Evolutionary conservation across 108 stramenopile species (phyloP).

Genomic region (Epithemia pelagica): DNA sequence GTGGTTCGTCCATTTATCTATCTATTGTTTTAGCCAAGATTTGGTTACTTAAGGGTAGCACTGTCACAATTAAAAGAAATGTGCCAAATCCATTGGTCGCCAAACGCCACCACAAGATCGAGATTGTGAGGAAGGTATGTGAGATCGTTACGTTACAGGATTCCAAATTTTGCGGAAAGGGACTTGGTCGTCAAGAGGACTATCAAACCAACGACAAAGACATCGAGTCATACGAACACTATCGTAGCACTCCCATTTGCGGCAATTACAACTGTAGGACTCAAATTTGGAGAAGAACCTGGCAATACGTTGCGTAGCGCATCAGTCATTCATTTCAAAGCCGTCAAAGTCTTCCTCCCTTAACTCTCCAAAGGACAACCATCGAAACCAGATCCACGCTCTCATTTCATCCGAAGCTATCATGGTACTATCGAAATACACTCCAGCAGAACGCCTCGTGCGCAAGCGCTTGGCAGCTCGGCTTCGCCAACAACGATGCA

Average conservation of each 20-base stretch:
- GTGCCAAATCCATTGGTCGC: background rate
- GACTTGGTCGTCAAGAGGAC: background rate
- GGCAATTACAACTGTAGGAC: background rate
- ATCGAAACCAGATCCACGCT: too few species aligned
- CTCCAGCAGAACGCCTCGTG: constrained; percentile 4
- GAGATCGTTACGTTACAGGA: background rate
- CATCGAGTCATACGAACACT: background rate
- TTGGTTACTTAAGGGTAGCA: background rate
- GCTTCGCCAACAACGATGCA: constrained; percentile 16
- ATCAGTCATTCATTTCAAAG: too few species aligned
- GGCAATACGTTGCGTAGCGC: too few species aligned
- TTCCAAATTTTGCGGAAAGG: background rate
- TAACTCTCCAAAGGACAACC: too few species aligned
- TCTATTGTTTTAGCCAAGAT: background rate
- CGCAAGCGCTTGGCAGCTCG: constrained; percentile 16
- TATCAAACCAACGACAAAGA: background rate
- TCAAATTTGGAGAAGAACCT: background rate
- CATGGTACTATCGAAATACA: background rate
- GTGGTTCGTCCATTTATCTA: background rate
- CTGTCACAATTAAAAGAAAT: background rate
- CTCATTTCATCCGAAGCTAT: too few species aligned
- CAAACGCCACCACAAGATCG: background rate
- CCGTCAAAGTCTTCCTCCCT: too few species aligned
- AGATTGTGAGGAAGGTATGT: background rate
- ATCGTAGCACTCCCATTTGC: background rate